Evolutionary conservation across 2,329 filamentous ascomycete genomes (phyloP).

Genomic region (Neofusicoccum laricinum): DNA sequence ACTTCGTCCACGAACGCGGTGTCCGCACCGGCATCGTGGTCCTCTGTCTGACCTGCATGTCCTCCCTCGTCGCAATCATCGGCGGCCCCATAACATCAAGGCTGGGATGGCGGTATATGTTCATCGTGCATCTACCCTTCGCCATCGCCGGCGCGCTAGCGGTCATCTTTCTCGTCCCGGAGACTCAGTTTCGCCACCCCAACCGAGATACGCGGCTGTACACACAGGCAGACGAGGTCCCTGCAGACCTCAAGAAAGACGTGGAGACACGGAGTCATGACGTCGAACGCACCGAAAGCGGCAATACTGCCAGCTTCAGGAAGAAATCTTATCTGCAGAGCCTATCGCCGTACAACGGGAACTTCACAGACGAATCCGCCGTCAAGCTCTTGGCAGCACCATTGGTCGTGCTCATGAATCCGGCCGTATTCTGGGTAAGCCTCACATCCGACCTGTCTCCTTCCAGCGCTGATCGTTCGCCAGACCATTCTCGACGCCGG

Average conservation of each 20-base stretch:
- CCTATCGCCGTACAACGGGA: slow-evolving; percentile 19
- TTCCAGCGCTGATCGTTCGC: neutral
- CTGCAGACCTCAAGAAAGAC: neutral
- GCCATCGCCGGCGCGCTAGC: slow-evolving; percentile 25
- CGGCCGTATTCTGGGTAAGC: slow-evolving; percentile 23
- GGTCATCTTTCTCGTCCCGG: slow-evolving; percentile 28
- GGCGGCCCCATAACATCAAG: slow-evolving; percentile 27
- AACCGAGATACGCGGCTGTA: neutral
- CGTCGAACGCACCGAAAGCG: neutral
- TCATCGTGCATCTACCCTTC: slow-evolving; percentile 30
- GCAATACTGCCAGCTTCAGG: neutral
- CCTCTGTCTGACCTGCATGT: slow-evolving; percentile 29
- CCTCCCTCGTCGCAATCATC: slow-evolving; percentile 29
- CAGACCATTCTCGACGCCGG: slow-evolving; percentile 4
- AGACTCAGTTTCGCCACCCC: slow-evolving; percentile 23
- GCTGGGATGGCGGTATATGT: slow-evolving; percentile 29
- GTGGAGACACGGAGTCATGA: neutral
- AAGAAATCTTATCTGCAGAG: slow-evolving; percentile 21
- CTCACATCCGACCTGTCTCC: neutral
- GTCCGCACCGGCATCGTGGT: slow-evolving; percentile 31
- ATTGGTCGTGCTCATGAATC: slow-evolving; percentile 24
- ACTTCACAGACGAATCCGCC: slow-evolving; percentile 19
- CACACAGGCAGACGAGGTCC: neutral
- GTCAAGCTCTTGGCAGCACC: slow-evolving; percentile 23
- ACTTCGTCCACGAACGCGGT: slow-evolving; percentile 33